These are phyloP conservation scores for Diaporthe vaccinii DNA, from an alignment of 2,329 filamentous ascomycete species.

Conservation along the genomic window DNA sequence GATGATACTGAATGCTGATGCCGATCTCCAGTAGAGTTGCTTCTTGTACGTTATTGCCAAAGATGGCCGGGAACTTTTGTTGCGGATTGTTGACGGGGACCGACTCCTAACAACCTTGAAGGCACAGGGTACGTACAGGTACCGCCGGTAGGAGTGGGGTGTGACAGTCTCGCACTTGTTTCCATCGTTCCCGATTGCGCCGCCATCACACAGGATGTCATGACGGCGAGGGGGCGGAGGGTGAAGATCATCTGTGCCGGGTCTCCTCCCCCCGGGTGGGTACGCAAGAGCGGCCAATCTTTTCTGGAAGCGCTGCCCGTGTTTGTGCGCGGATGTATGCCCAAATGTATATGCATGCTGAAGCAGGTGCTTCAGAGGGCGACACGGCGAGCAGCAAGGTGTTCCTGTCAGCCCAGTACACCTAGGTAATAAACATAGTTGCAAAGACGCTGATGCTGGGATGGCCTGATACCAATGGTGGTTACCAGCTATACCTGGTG, in stretches of 20 bases:
- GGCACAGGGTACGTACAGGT: not conserved
- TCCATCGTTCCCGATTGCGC: slow-evolving; percentile 35
- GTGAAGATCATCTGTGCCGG: not conserved
- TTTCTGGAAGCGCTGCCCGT: slow-evolving; percentile 21
- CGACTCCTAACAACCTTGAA: not conserved
- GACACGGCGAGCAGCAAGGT: not conserved
- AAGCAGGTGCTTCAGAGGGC: not conserved
- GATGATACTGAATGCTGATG: slow-evolving; percentile 2
- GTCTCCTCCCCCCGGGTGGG: not conserved
- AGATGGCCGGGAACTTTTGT: not conserved
- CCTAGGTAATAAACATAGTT: no score
- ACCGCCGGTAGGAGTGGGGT: not conserved
- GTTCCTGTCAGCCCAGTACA: not conserved
- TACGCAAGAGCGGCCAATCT: slow-evolving; percentile 23
- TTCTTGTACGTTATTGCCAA: slow-evolving; percentile 11
- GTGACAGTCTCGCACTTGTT: slow-evolving; percentile 31
- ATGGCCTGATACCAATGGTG: slow-evolving; percentile 3
- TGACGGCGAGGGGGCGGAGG: slow-evolving; percentile 13
- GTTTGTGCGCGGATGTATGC: slow-evolving; percentile 29
- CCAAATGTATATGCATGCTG: not conserved
- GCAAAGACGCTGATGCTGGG: not conserved
- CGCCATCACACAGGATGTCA: slow-evolving; percentile 28
- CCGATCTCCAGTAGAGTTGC: not conserved
- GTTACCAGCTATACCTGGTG: slow-evolving; percentile 2
- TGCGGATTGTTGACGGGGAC: slow-evolving; percentile 5